These are phyloP conservation scores for Ochetophila trinervis DNA, from an alignment of 306 rosid species.

Conservation along the genomic window DNA sequence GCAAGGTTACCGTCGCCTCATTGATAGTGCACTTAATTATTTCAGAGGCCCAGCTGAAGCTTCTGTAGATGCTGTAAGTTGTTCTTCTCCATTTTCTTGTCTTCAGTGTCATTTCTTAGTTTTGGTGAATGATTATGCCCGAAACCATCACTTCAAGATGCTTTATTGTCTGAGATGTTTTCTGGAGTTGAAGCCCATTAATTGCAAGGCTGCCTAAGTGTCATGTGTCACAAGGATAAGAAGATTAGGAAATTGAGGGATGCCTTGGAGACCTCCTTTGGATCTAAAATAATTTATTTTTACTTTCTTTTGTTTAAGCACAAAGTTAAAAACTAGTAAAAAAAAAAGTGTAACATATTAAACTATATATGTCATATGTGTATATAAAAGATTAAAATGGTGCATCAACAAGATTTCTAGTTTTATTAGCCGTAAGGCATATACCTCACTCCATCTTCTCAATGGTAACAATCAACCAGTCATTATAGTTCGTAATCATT, in stretches of 20 bases:
- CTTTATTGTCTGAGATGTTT: not conserved
- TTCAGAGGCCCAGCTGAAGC: slow-evolving; percentile 55
- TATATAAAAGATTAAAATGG: not conserved
- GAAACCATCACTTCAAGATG: slow-evolving; percentile 1
- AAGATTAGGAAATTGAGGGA: not conserved
- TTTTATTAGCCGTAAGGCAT: not conserved
- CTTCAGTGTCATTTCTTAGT: not conserved
- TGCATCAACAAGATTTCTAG: too few species aligned
- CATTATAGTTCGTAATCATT: not conserved
- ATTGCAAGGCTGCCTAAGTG: not conserved
- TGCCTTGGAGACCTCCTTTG: not conserved
- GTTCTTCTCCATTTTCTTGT: not conserved
- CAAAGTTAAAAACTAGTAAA: too few species aligned
- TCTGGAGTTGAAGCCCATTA: not conserved
- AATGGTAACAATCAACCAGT: not conserved
- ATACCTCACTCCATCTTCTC: not conserved
- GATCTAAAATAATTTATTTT: not conserved
- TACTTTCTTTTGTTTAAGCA: not conserved
- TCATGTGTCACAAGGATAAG: not conserved
- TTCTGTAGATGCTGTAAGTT: slow-evolving; percentile 50
- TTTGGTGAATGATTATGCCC: not conserved
- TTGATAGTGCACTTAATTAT: slow-evolving; percentile 41
- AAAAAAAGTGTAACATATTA: too few species aligned
- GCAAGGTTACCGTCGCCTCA: slow-evolving; percentile 53
- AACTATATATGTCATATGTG: too few species aligned